A percentile compares a stretch with the other conserved stretches of the same genome.
Evolutionary conservation across 805 yeast genomes (phyloP).

Genomic region (Kluyveromyces siamensis): DNA sequence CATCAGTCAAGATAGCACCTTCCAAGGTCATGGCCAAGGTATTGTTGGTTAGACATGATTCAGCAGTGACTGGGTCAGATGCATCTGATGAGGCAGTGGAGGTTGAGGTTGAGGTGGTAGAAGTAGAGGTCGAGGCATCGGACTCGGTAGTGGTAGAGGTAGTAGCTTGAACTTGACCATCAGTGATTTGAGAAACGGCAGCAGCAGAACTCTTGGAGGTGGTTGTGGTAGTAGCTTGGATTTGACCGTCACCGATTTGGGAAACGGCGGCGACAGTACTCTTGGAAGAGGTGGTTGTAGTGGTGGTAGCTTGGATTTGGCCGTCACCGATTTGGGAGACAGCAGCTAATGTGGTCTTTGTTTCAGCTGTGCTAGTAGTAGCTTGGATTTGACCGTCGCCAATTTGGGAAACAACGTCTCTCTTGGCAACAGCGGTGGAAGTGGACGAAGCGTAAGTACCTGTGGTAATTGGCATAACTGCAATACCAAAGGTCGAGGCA

Average conservation of each 20-base stretch:
- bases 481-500: constrained; percentile 56
- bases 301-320: constrained; percentile 32
- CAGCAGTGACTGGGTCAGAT: constrained; percentile 22
- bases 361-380: constrained; percentile 25
- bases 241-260: constrained; percentile 23
- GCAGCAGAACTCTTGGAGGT: constrained; percentile 30
- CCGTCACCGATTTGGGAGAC: constrained; percentile 35
- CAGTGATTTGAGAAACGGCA: constrained; percentile 37
- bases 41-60: constrained; percentile 35
- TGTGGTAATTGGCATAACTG: constrained; percentile 42
- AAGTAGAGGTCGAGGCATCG: constrained; percentile 10
- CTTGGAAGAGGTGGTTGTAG: constrained; percentile 17
- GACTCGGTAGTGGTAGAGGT: constrained; percentile 18
- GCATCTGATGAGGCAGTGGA: constrained; percentile 11
- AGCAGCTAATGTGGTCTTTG: constrained; percentile 20
- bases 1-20: constrained; percentile 42
- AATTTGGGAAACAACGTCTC: constrained; percentile 44
- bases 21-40: constrained; percentile 45
- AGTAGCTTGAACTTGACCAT: constrained; percentile 32
- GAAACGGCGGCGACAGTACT: constrained; percentile 19
- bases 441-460: constrained; percentile 24
- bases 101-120: constrained; percentile 15
- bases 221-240: constrained; percentile 27
- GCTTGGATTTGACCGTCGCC: constrained; percentile 57
- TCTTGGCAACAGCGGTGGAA: constrained; percentile 30